Conservation (phyloP, 2,329 filamentous ascomycete species). For the Fusarium sp. region DNA sequence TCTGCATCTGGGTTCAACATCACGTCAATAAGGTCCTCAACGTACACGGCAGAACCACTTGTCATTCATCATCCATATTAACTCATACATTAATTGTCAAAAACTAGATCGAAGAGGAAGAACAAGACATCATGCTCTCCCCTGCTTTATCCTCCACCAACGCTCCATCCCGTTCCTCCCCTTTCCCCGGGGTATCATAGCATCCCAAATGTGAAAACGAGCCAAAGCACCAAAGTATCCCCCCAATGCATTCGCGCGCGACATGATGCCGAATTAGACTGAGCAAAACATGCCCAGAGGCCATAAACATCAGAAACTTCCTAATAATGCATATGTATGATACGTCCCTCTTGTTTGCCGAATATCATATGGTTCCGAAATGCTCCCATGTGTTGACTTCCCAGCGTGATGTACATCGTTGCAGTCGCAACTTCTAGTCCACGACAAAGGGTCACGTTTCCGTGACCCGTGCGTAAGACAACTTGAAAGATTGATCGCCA, state of each 20-base stretch:
- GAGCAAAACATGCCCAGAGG: slow-evolving; percentile 31
- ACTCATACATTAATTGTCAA: slow-evolving; percentile 40
- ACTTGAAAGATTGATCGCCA: slow-evolving; percentile 25
- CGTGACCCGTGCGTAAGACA: slow-evolving; percentile 28
- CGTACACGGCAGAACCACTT: background rate
- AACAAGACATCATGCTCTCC: slow-evolving; percentile 21
- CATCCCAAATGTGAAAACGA: slow-evolving; percentile 38
- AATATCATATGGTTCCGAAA: slow-evolving; percentile 32
- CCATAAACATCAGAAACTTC: slow-evolving; percentile 42
- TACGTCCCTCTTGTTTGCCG: slow-evolving; percentile 30
- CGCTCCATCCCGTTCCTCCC: slow-evolving; percentile 31
- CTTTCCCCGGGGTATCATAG: slow-evolving; percentile 45
- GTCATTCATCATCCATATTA: slow-evolving; percentile 14
- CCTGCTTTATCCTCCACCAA: slow-evolving; percentile 14
- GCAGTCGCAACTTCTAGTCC: slow-evolving; percentile 43
- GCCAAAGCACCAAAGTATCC: slow-evolving; percentile 34
- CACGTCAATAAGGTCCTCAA: too few relatives aligned
- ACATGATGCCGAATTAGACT: slow-evolving; percentile 33
- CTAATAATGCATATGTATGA: slow-evolving; percentile 45
- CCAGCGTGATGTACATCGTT: slow-evolving; percentile 50
- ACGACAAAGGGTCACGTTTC: slow-evolving; percentile 31
- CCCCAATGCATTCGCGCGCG: slow-evolving; percentile 29
- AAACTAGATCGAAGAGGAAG: slow-evolving; percentile 32
- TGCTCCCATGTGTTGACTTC: slow-evolving; percentile 42
- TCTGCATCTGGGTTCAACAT: too few relatives aligned